These are phyloP conservation scores for Aspergillus novoparasiticus DNA, from an alignment of 2,329 filamentous ascomycete species.

Conservation along the genomic window DNA sequence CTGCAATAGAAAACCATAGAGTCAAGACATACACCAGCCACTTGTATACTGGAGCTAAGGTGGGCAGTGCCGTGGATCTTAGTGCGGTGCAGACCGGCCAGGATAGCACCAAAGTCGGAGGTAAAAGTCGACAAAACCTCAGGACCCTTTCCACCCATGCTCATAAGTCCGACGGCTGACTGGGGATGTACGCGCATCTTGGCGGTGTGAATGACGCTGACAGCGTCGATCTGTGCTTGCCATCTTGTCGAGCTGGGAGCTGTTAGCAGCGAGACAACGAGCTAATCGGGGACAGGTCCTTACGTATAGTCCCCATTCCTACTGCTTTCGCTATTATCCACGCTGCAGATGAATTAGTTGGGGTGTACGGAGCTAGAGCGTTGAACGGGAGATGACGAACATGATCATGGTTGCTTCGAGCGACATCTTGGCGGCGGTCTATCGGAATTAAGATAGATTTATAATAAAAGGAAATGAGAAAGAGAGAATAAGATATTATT, in stretches of 20 bases:
- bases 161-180: constrained; percentile 96
- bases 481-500: not conserved
- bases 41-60: constrained; percentile 90
- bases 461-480: constrained; percentile 1
- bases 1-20: constrained; percentile 12
- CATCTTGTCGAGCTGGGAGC: constrained; percentile 80
- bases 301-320: constrained; percentile 88
- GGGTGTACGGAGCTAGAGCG: constrained; percentile 14
- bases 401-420: constrained; percentile 99
- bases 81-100: constrained; percentile 87
- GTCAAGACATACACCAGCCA: constrained; percentile 73
- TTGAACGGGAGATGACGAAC: constrained; percentile 36
- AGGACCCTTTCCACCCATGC: constrained; percentile 96
- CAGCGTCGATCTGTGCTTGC: constrained; percentile 93
- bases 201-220: constrained; percentile 91
- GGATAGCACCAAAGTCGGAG: constrained; percentile 91
- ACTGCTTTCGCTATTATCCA: constrained; percentile 99
- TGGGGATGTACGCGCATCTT: constrained; percentile 96
- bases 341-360: constrained; percentile 51
- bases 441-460: constrained; percentile 3
- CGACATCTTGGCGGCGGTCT: constrained; percentile 72
- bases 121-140: constrained; percentile 96
- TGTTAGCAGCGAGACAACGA: constrained; percentile 20
- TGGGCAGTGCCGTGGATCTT: constrained; percentile 91
- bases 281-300: constrained; percentile 19